These are phyloP conservation scores for Gyromitra esculenta DNA, from an alignment of 2,329 filamentous ascomycete genomes.

Conservation along the genomic window DNA sequence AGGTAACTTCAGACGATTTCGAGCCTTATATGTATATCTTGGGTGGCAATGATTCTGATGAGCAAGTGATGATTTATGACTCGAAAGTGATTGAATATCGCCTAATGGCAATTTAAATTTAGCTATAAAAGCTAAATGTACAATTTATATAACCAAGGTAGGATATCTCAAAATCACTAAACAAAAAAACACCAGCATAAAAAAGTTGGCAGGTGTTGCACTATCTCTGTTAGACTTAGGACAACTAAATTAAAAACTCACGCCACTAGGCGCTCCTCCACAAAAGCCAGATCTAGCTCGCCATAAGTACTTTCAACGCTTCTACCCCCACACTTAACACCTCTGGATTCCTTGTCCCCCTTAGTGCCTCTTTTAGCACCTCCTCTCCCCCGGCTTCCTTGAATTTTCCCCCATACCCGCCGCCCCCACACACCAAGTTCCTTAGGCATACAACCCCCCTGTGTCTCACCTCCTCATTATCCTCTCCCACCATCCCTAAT, in stretches of 20 bases:
- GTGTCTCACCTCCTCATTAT: constrained; percentile 73
- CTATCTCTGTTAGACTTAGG: not conserved
- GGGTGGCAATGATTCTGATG: not conserved
- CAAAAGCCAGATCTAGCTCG: constrained; percentile 54
- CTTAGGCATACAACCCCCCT: constrained; percentile 78
- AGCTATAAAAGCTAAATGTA: not conserved
- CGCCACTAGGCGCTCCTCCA: not conserved
- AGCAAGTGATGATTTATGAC: constrained; percentile 23
- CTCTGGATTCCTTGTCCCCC: constrained; percentile 73
- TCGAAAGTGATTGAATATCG: not conserved
- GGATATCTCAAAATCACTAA: not conserved
- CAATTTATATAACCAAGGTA: not conserved
- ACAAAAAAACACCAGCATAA: not conserved
- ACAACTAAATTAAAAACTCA: not conserved
- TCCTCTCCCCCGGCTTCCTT: constrained; percentile 73
- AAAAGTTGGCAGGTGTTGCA: not conserved
- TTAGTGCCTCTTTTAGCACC: constrained; percentile 74
- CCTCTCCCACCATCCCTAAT: constrained; percentile 76
- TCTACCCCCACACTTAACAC: constrained; percentile 77
- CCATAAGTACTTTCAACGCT: constrained; percentile 74
- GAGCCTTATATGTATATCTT: not conserved
- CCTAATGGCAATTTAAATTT: not conserved
- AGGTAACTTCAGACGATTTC: not conserved
- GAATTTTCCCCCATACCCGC: constrained; percentile 70
- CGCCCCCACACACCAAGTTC: constrained; percentile 77